Evolutionary conservation across 2,329 filamentous ascomycete genomes (phyloP).

Genomic region (Cytospora piceae): DNA sequence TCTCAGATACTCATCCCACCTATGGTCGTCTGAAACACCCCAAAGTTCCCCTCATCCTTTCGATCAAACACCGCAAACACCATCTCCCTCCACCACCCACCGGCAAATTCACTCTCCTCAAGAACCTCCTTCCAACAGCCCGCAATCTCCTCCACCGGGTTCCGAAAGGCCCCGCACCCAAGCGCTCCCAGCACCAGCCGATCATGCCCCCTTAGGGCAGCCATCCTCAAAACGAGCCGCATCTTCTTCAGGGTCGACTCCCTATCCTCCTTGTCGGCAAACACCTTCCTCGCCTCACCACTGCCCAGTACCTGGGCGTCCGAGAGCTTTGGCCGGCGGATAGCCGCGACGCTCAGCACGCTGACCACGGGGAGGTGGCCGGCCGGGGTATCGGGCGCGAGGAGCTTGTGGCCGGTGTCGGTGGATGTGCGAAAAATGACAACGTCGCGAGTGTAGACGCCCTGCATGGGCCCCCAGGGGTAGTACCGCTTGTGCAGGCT

Average conservation of each 20-base stretch:
- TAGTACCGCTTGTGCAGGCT: slow-evolving; percentile 46
- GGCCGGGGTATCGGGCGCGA: slow-evolving; percentile 31
- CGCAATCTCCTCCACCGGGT: slow-evolving; percentile 64
- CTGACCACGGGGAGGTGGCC: slow-evolving; percentile 56
- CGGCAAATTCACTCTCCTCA: slow-evolving; percentile 60
- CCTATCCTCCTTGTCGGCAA: slow-evolving; percentile 47
- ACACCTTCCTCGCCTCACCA: slow-evolving; percentile 41
- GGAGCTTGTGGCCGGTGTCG: slow-evolving; percentile 35
- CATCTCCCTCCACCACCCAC: slow-evolving; percentile 66
- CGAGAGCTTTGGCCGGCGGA: slow-evolving; percentile 43
- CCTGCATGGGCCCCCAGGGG: slow-evolving; percentile 33
- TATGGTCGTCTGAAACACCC: slow-evolving; percentile 49
- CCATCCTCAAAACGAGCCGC: slow-evolving; percentile 61
- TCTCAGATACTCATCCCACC: slow-evolving; percentile 40
- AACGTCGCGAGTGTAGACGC: slow-evolving; percentile 41
- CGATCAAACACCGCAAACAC: slow-evolving; percentile 64
- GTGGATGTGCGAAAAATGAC: slow-evolving; percentile 37
- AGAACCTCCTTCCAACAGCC: slow-evolving; percentile 65
- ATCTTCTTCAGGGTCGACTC: slow-evolving; percentile 65
- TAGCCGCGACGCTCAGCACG: slow-evolving; percentile 63
- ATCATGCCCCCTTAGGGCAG: slow-evolving; percentile 57
- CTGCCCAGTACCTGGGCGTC: slow-evolving; percentile 31
- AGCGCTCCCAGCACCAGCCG: slow-evolving; percentile 68
- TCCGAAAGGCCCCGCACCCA: slow-evolving; percentile 68
- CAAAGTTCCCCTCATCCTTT: slow-evolving; percentile 51